Base-by-base conservation (phyloP, 768 basidiomycete genomes). In the Sistotremastrum suecicum region DNA sequence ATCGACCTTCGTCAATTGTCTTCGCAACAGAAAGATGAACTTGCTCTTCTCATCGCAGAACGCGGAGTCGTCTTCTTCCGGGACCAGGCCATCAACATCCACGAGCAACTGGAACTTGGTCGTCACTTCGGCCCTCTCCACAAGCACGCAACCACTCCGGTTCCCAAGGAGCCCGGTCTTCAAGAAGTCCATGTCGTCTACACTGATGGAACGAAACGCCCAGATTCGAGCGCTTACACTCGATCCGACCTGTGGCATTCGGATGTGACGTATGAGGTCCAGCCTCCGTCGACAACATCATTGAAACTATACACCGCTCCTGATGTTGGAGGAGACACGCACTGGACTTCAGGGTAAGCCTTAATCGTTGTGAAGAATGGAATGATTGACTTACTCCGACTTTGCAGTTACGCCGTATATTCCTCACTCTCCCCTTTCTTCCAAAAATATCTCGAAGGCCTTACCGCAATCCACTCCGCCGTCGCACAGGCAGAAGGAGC, bases 161-260 rank as follows among this genome's bases (percentile, higher is more conserved):
- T 88, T 41, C 82, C 87, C 2, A 65, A 63, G 48, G 72, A 75
- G 54, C 75, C 69, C 11, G 85, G 84, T 10, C 67, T 85, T 3
- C 78, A 84, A 54, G 80, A 83, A 63, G 81, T 83, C 4, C 83
- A 86, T 53, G 82, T 83, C 40, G 80, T 83, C 29, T 86, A 80
- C 60, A 81, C 75, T 49, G 78, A 82, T 58, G 64, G 70, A 28
- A 74, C 73, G 7, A 67, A 75, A 11, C 73, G 78, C 42, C 78
- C 78, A 7, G 77, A 83, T 53, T 55, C 74, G 4, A 61, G 70
- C 33, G 71, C 80, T 5, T 88, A 82, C 56, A 72, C 81, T 8
- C 80, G 81, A 57, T 52, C 78, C 9, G 86, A 87, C 52, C 69
- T 89, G 12, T 87, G 81, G 78, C 85, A 88, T 62, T 76, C 79